phyloP scores from a whole-genome alignment of 495 filamentous ascomycete genomes.

The Bacidia rubella region DNA sequence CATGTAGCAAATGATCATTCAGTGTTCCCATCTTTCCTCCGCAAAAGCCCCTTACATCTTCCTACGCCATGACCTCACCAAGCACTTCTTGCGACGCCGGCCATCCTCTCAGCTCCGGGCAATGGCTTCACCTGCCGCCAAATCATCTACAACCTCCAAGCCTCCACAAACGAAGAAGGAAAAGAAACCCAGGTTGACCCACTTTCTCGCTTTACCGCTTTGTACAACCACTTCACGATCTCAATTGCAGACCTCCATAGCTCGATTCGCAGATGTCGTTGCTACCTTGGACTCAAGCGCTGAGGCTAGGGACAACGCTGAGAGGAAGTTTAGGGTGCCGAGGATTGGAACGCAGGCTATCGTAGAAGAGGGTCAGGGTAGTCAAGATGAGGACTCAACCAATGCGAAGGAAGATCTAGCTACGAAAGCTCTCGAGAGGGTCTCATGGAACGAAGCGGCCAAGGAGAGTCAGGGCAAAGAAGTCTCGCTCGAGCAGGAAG shows the following conservation, averaged over 20 bases:
- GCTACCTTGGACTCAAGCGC: constrained; percentile 8
- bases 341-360: neutral
- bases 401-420: neutral
- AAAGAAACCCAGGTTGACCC: constrained; percentile 34
- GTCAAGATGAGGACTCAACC: neutral
- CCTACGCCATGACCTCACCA: too few species aligned
- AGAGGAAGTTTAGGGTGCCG: neutral
- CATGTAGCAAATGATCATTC: too few species aligned
- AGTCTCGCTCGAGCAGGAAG: neutral
- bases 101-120: too few species aligned
- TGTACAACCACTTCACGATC: constrained; percentile 45
- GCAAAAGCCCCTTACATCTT: too few species aligned
- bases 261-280: constrained; percentile 36
- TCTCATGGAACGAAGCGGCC: too few species aligned
- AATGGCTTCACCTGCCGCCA: neutral
- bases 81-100: too few species aligned
- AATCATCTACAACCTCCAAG: neutral
- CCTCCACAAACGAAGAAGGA: neutral
- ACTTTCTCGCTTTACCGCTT: constrained; percentile 80
- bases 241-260: constrained; percentile 47
- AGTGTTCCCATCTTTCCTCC: too few species aligned
- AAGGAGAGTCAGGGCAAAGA: neutral
- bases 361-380: neutral
- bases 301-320: neutral
- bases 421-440: neutral